Evolutionary conservation across 352 stramenopile species (phyloP).

Genomic region (Pythium brassicae): DNA sequence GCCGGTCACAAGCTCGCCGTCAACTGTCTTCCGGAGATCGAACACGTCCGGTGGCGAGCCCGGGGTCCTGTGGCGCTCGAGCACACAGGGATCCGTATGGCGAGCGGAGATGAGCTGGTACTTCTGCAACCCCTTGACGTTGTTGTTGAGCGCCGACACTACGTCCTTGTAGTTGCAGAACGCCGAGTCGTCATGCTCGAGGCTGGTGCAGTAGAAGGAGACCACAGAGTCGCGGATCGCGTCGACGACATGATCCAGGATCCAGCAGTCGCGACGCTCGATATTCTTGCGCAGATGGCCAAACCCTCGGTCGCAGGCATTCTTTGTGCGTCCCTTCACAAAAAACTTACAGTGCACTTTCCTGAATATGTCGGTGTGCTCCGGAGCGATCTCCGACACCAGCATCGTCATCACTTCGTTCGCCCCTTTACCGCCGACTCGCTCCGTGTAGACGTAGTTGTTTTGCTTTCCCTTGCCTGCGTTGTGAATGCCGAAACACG

Average conservation of each 20-base stretch:
- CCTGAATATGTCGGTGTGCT: background rate
- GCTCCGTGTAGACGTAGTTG: slow-evolving; percentile 17
- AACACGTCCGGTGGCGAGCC: background rate
- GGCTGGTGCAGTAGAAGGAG: background rate
- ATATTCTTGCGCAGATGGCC: background rate
- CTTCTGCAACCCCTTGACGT: background rate
- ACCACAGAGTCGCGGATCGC: background rate
- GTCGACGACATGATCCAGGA: background rate
- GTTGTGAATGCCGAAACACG: slow-evolving; percentile 16
- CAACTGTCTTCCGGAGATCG: background rate
- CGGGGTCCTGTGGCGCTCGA: background rate
- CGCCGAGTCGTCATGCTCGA: background rate
- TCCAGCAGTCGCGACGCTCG: slow-evolving; percentile 1
- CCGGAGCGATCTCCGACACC: background rate
- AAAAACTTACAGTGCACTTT: slow-evolving; percentile 14
- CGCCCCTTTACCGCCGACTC: slow-evolving; percentile 6
- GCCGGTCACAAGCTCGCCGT: background rate
- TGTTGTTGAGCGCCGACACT: background rate
- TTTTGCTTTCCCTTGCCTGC: slow-evolving; percentile 2
- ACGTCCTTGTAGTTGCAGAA: slow-evolving; percentile 2
- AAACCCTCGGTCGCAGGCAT: slow-evolving; percentile 14
- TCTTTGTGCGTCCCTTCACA: slow-evolving; percentile 14
- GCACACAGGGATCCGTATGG: background rate
- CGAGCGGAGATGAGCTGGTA: background rate
- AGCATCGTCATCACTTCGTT: slow-evolving; percentile 18